These are phyloP conservation scores for Rosa persica DNA, from an alignment of 306 rosid genomes.

Conservation along the genomic window DNA sequence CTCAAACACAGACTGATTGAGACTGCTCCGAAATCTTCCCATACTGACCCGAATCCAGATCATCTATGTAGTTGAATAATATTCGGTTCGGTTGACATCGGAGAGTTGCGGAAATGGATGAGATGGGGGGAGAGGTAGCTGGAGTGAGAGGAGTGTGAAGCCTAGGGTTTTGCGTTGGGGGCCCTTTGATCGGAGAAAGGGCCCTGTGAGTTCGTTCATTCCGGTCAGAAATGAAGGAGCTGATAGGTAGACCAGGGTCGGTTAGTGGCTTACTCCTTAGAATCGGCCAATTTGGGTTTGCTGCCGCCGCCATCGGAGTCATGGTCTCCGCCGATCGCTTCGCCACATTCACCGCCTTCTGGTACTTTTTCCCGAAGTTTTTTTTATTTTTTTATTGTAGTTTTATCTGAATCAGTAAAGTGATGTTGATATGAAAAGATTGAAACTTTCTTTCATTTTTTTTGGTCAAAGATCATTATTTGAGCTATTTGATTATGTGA, in stretches of 20 bases:
- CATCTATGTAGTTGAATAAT: neutral
- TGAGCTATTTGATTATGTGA: neutral
- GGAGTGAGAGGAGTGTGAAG: constrained; percentile 31
- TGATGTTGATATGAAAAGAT: too few species aligned
- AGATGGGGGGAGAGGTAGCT: constrained; percentile 6
- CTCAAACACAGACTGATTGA: neutral
- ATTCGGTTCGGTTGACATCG: neutral
- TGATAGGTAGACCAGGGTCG: constrained; percentile 84
- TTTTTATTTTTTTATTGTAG: neutral
- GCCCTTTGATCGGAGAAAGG: constrained; percentile 26
- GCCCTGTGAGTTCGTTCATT: constrained; percentile 13
- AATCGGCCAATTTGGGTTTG: constrained; percentile 73
- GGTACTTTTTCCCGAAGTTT: constrained; percentile 38
- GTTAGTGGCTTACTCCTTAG: constrained; percentile 64
- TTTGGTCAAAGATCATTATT: neutral
- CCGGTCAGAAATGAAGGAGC: constrained; percentile 48
- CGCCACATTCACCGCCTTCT: constrained; percentile 76
- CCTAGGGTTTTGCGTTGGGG: constrained; percentile 37
- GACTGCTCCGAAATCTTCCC: neutral
- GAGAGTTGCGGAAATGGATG: neutral
- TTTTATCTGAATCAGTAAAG: neutral
- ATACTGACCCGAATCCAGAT: neutral
- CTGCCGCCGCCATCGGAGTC: constrained; percentile 66
- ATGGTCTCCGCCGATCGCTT: constrained; percentile 78
- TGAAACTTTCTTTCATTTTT: neutral